phyloP scores from a whole-genome alignment of 2,329 filamentous ascomycete genomes.

The Microdochium nivale region DNA sequence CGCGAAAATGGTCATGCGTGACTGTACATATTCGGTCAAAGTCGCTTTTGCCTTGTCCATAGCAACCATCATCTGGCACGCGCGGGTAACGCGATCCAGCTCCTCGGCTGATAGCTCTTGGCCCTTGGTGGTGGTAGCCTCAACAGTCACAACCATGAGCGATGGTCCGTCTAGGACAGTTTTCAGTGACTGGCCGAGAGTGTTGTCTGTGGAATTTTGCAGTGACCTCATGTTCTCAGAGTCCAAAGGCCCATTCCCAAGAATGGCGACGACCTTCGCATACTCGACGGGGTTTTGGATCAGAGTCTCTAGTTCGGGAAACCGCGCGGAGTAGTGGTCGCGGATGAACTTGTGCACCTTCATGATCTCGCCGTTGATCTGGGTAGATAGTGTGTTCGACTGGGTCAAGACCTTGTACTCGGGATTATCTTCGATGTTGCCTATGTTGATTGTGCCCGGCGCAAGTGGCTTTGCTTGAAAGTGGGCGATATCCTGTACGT shows the following conservation, averaged over 20 bases:
- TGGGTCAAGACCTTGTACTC: constrained; percentile 85
- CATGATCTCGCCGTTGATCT: constrained; percentile 87
- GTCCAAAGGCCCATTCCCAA: constrained; percentile 87
- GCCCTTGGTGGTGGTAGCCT: constrained; percentile 84
- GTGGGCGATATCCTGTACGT: constrained; percentile 67
- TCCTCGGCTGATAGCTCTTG: constrained; percentile 68
- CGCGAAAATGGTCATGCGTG: constrained; percentile 91
- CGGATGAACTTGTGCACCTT: constrained; percentile 93
- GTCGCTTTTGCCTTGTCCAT: constrained; percentile 81
- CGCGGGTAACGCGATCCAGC: constrained; percentile 62
- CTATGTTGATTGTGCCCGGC: constrained; percentile 56
- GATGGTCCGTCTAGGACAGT: constrained; percentile 80
- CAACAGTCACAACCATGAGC: constrained; percentile 91
- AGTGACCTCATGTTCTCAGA: constrained; percentile 70
- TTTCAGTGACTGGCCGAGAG: constrained; percentile 65
- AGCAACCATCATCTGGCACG: constrained; percentile 81
- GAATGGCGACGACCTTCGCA: constrained; percentile 86
- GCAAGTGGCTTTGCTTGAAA: constrained; percentile 63
- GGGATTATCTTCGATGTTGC: constrained; percentile 84
- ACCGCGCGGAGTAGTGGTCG: constrained; percentile 89
- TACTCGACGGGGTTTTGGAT: constrained; percentile 92
- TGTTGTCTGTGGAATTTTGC: constrained; percentile 69
- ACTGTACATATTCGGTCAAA: constrained; percentile 90
- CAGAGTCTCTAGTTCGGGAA: constrained; percentile 84
- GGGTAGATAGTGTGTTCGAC: constrained; percentile 82